phyloP scores from a whole-genome alignment of 768 basidiomycete genomes.

The Pisolithus orientalis region DNA sequence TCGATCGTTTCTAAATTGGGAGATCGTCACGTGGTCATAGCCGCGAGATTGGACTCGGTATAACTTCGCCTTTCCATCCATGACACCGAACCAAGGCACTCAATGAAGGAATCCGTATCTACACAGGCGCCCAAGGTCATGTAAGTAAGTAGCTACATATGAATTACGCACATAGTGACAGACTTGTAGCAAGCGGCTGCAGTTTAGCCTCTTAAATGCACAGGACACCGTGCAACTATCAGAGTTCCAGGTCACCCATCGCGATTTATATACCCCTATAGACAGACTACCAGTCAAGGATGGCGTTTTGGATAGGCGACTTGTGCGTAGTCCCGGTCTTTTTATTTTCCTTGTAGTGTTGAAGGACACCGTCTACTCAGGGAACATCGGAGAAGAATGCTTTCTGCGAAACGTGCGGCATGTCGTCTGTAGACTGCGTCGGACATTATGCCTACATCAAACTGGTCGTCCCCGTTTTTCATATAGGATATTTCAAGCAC shows the following conservation, averaged over 20 bases:
- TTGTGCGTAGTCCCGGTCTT: slow-evolving; percentile 45
- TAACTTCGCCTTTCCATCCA: background rate
- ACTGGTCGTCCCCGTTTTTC: slow-evolving; percentile 92
- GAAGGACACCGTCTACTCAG: slow-evolving; percentile 33
- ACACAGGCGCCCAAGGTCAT: slow-evolving; percentile 80
- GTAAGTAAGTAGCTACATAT: slow-evolving; percentile 33
- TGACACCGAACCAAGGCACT: background rate
- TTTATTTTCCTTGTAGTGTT: background rate
- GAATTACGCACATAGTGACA: slow-evolving; percentile 1
- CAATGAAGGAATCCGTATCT: slow-evolving; percentile 76
- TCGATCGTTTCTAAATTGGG: too few species aligned
- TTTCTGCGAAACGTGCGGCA: slow-evolving; percentile 92
- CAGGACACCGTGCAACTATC: slow-evolving; percentile 95
- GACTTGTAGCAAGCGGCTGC: slow-evolving; percentile 76
- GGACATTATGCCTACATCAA: slow-evolving; percentile 99
- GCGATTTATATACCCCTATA: slow-evolving; percentile 82
- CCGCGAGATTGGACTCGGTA: too few species aligned
- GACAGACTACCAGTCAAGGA: slow-evolving; percentile 83
- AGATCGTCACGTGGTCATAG: too few species aligned
- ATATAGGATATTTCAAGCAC: slow-evolving; percentile 97
- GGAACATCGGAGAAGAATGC: slow-evolving; percentile 92
- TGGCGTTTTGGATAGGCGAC: slow-evolving; percentile 87
- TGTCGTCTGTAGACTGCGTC: slow-evolving; percentile 88
- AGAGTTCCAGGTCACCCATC: slow-evolving; percentile 92
- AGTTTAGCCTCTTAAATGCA: slow-evolving; percentile 89